phyloP scores from a whole-genome alignment of 805 yeast species.

The Starmerella powellii region DNA sequence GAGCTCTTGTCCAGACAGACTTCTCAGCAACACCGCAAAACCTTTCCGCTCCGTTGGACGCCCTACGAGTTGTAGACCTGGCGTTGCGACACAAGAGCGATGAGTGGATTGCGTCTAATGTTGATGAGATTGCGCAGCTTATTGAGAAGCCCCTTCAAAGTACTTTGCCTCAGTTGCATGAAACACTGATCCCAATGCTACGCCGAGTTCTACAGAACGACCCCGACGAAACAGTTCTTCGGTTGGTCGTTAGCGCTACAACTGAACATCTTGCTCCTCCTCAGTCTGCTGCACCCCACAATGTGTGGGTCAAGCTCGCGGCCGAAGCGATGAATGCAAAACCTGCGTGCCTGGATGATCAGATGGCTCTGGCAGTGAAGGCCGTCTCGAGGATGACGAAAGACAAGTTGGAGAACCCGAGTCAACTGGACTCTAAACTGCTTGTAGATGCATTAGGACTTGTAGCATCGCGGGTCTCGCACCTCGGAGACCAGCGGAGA shows the following conservation, averaged over 20 bases:
- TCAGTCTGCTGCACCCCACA: conserved; percentile 1
- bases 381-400: conserved; percentile 41
- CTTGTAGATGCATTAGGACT: conserved; percentile 66
- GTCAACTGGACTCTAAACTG: conserved; percentile 26
- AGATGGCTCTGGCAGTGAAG: conserved; percentile 67
- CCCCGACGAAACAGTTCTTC: conserved; percentile 6
- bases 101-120: conserved; percentile 66
- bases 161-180: conserved; percentile 78
- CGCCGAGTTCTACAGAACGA: conserved; percentile 23
- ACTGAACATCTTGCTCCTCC: conserved; percentile 13
- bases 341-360: conserved; percentile 62
- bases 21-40: conserved; percentile 42
- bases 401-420: conserved; percentile 19
- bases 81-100: conserved; percentile 66
- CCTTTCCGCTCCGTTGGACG: conserved; percentile 73
- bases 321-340: conserved; percentile 56
- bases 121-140: conserved; percentile 55
- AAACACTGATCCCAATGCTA: conserved; percentile 64
- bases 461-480: conserved; percentile 67
- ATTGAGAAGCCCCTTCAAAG: conserved; percentile 72
- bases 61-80: conserved; percentile 76
- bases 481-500: conserved; percentile 87
- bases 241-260: conserved; percentile 7
- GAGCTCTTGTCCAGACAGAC: conserved; percentile 70
- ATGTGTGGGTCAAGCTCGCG: conserved; percentile 56